Percentiles rank a stretch among this genome's conserved stretches.
phyloP scores from a whole-genome alignment of 306 rosid species.

The Vigna nakashimae region DNA sequence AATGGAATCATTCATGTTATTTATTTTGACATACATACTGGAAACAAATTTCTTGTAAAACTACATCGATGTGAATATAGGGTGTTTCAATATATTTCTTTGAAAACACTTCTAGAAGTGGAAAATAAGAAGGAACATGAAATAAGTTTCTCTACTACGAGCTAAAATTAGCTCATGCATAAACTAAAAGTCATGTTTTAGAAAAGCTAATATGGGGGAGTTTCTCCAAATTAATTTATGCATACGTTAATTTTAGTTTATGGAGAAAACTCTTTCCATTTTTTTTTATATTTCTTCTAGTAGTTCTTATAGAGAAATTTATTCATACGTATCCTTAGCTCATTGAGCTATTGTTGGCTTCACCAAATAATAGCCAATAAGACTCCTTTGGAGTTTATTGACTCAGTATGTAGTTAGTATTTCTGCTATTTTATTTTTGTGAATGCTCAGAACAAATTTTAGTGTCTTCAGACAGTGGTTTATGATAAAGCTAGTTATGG shows the following conservation, averaged over 20 bases:
- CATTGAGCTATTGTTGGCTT: slow-evolving; percentile 31
- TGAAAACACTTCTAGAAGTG: too few relatives aligned
- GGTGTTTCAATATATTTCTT: too few relatives aligned
- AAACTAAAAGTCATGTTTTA: too few relatives aligned
- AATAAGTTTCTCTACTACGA: too few relatives aligned
- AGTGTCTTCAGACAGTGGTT: slow-evolving; percentile 24
- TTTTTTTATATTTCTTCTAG: too few relatives aligned
- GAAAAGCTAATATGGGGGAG: too few relatives aligned
- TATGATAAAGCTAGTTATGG: slow-evolving; percentile 18
- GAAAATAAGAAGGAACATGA: too few relatives aligned
- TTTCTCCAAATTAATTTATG: too few relatives aligned
- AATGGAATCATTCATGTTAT: slow-evolving; percentile 26
- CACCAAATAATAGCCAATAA: neutral
- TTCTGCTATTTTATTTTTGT: slow-evolving; percentile 2
- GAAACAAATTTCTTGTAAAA: slow-evolving; percentile 3
- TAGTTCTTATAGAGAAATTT: too few relatives aligned
- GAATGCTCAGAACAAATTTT: neutral
- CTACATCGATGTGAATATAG: slow-evolving; percentile 25
- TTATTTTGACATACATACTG: slow-evolving; percentile 32
- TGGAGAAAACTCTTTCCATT: too few relatives aligned
- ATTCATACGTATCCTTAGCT: neutral
- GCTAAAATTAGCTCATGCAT: too few relatives aligned
- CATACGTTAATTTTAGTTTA: too few relatives aligned
- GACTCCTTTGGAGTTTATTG: slow-evolving; percentile 12
- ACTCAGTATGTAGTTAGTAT: slow-evolving; percentile 18